A percentile compares a stretch with the other conserved stretches of the same genome.
Conservation (phyloP, 495 filamentous ascomycete genomes). For the Penicillium paxilli region DNA sequence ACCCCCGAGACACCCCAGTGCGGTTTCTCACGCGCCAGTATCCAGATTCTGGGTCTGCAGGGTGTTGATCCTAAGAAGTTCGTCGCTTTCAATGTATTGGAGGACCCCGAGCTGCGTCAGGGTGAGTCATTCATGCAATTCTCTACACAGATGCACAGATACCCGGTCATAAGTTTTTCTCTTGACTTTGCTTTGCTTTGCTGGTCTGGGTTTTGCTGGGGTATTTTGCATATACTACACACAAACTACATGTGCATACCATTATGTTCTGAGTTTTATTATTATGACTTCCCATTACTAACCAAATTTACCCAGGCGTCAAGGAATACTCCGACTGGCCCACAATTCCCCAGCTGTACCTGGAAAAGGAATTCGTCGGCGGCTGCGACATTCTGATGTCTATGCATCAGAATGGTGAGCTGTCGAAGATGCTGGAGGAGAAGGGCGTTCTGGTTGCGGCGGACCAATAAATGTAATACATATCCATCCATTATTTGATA, state of each 20-base stretch:
- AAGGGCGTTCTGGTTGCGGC: conserved; percentile 75
- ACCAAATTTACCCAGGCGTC: conserved; percentile 64
- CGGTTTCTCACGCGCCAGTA: conserved; percentile 91
- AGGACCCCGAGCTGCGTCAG: conserved; percentile 81
- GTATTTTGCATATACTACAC: no score
- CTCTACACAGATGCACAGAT: no score
- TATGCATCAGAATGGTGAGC: conserved; percentile 96
- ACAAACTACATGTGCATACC: no score
- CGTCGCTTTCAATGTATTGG: conserved; percentile 92
- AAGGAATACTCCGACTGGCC: conserved; percentile 99
- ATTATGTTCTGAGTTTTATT: no score
- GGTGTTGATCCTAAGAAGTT: conserved; percentile 97
- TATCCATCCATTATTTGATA: no score
- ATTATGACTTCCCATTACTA: no score
- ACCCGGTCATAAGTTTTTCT: no score
- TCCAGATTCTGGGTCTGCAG: conserved; percentile 92
- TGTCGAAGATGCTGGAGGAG: conserved; percentile 87
- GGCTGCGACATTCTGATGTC: conserved; percentile 95
- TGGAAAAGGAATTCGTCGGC: conserved; percentile 93
- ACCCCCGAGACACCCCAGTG: conserved; percentile 97
- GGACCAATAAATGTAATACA: conserved; percentile 45
- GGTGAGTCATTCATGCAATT: conserved; percentile 54
- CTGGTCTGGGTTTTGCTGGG: background rate
- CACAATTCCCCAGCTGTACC: conserved; percentile 94
- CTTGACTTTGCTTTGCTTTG: no score